Evolutionary conservation across 2,329 filamentous ascomycete species (phyloP), one percentile per base, ranked within the genome.

Genomic region (Oidium heveae): DNA sequence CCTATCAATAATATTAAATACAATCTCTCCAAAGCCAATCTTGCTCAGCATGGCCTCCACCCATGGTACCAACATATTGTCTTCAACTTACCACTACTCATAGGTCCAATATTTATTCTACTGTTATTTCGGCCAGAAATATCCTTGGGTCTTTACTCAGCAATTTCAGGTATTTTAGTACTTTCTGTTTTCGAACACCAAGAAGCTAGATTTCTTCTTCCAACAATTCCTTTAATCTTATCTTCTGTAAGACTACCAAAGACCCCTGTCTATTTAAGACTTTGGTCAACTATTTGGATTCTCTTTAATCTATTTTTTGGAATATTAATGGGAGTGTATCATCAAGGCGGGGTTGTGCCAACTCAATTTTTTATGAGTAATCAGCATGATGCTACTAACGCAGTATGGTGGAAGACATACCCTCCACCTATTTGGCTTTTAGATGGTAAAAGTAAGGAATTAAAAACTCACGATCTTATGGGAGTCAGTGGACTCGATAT

Each of bases 401-500:
- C 80, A 3, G 58, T 66, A 53, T 89, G 84, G 84, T 89, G 84
- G 84, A 88, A 87, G 66, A 88, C 84, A 0, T 88, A 88, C 64
- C 84, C 80, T 64, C 84, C 84, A 18, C 84, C 84, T 0, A 80
- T 82, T 37, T 89, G 84, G 83, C 72, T 89, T 20, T 70, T 88
- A 7, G 82, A 86, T 59, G 80, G 82, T 54, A 84, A 83, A 66
- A 86, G 84, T 59, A 75, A 80, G 59, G 73, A 83, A 10, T 68
- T 87, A n/a, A 72, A 69, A 33, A 88, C 84, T 1, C 72, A 73
- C 56, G 84, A 88, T 62, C 70, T 87, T 20, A 87, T 86, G 78
- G 81, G 83, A 4, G 74, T 84, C 68, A 71, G 75, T 41, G 79
- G 79, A 7, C 71, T 74, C 1, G 60, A 68, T 7, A 71, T 88